Conservation (phyloP, 305 asterid species). For the Fraxinus floribunda region DNA sequence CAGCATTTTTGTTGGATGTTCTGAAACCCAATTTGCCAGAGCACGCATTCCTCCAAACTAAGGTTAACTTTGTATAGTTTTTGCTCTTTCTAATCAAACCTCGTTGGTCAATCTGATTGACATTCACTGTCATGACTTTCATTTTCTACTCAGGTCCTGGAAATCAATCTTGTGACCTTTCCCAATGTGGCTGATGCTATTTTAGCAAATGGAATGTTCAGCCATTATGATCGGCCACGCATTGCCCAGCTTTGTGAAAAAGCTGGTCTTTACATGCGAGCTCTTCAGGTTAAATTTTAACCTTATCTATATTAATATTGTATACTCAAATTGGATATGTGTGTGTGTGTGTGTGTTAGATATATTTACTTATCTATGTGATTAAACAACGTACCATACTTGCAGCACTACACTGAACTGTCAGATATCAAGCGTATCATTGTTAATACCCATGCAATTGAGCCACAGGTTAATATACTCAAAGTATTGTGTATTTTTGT, state of each 20-base stretch:
- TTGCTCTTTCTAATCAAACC: slow-evolving; percentile 7
- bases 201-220: slow-evolving; percentile 98
- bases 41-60: slow-evolving; percentile 90
- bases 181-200: slow-evolving; percentile 99
- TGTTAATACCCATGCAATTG: slow-evolving; percentile 99
- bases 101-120: not conserved
- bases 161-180: slow-evolving; percentile 90
- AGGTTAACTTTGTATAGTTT: slow-evolving; percentile 48
- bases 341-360: not conserved
- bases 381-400: slow-evolving; percentile 19
- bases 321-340: not conserved
- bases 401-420: slow-evolving; percentile 90
- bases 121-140: slow-evolving; percentile 20
- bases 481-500: not conserved
- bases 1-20: slow-evolving; percentile 97
- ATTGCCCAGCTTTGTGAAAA: slow-evolving; percentile 96
- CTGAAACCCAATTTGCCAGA: slow-evolving; percentile 96
- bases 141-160: slow-evolving; percentile 69
- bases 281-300: slow-evolving; percentile 72
- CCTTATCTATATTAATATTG: slow-evolving; percentile 5
- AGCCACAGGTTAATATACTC: slow-evolving; percentile 78
- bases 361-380: not conserved
- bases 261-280: slow-evolving; percentile 92
- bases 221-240: slow-evolving; percentile 97
- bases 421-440: slow-evolving; percentile 97